Evolutionary conservation across 495 filamentous ascomycete species (phyloP).

Genomic region (Penicillium pulvis): DNA sequence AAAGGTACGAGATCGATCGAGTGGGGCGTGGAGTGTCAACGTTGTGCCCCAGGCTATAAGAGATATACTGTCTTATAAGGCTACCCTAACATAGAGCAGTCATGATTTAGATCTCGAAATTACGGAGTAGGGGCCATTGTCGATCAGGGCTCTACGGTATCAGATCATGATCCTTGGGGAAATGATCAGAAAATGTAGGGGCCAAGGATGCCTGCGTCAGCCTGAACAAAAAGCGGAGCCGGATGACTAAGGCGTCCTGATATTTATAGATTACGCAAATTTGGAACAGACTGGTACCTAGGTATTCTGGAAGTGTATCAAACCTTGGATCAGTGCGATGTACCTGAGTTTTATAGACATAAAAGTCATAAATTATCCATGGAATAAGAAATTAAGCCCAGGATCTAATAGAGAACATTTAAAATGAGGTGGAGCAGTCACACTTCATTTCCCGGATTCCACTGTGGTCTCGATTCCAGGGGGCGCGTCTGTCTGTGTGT

Average conservation of each 20-base stretch:
- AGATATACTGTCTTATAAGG: not conserved
- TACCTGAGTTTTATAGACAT: not conserved
- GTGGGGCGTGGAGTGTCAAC: slow-evolving; percentile 7
- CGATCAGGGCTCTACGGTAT: not conserved
- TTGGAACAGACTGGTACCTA: too few species aligned
- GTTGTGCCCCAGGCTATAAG: not conserved
- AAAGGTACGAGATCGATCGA: slow-evolving; percentile 8
- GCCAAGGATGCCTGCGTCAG: not conserved
- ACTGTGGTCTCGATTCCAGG: slow-evolving; percentile 25
- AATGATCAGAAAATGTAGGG: not conserved
- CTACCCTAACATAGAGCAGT: not conserved
- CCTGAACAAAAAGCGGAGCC: not conserved
- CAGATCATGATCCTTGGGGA: not conserved
- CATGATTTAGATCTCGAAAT: not conserved
- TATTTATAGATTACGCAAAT: not conserved
- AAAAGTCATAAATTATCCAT: not conserved
- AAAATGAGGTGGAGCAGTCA: slow-evolving; percentile 3
- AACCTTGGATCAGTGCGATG: too few species aligned
- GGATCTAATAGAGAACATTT: too few species aligned
- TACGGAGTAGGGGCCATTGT: not conserved
- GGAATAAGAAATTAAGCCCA: not conserved
- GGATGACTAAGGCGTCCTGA: not conserved
- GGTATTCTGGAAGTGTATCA: too few species aligned
- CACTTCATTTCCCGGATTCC: slow-evolving; percentile 20
- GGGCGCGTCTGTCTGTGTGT: slow-evolving; percentile 14